A percentile compares a stretch with the other conserved stretches of the same genome.
Conservation (phyloP, 257 asterid species). For the Solanum neorickii region DNA sequence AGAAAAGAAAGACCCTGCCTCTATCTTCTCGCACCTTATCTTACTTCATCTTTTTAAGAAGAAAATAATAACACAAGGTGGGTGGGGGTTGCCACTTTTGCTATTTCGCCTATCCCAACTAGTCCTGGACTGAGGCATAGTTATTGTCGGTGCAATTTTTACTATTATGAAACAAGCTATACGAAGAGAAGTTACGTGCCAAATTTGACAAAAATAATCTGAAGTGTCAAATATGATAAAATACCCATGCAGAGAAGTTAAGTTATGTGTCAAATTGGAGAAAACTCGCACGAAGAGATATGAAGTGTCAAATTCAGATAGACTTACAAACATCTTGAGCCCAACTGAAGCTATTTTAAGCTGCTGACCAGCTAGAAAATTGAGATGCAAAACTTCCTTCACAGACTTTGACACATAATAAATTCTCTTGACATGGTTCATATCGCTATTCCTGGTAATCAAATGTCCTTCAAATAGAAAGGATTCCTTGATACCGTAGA, state of each 20-base stretch:
- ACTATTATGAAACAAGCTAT: not conserved
- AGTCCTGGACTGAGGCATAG: not conserved
- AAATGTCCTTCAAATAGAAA: conserved; percentile 77
- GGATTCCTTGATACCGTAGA: conserved; percentile 78
- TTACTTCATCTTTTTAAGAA: not conserved
- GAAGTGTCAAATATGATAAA: not conserved
- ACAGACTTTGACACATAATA: conserved; percentile 74
- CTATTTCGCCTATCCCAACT: not conserved
- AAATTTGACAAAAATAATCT: not conserved
- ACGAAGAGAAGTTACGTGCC: not conserved
- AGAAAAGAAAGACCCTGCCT: not conserved
- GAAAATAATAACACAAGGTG: not conserved
- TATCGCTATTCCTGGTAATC: conserved; percentile 66
- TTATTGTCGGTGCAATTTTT: not conserved
- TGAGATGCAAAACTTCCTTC: conserved; percentile 76
- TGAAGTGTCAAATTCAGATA: not conserved
- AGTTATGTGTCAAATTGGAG: not conserved
- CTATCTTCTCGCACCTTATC: not conserved
- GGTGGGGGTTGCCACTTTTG: not conserved
- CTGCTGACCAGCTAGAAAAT: conserved; percentile 75
- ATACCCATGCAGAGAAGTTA: not conserved
- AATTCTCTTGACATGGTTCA: conserved; percentile 75
- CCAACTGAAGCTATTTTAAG: conserved; percentile 97
- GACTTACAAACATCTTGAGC: conserved; percentile 92
- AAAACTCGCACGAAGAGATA: not conserved